Base-by-base conservation (phyloP, 768 basidiomycete species). In the Gloeopeniophorella convolvens region DNA sequence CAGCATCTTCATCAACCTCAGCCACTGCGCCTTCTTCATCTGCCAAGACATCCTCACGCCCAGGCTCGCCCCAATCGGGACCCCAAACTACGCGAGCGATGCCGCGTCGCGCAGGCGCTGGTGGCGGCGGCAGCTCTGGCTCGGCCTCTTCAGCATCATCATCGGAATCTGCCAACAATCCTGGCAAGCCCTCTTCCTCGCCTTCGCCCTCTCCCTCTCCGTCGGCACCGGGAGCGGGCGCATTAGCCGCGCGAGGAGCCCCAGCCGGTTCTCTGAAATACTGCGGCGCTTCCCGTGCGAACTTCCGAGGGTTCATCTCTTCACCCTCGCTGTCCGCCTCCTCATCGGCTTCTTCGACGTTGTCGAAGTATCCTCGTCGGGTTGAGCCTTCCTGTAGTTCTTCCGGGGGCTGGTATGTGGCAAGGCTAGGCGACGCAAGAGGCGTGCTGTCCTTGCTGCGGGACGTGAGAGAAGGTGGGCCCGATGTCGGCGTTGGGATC, bases 171-270 rank as follows among this genome's bases (percentile, higher is more conserved):
- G 59, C 66, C 18, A 39, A 36, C 18, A 51, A n/a, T 6, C 67
- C 70, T 8, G 63, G 69, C 33, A 68, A 72, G 45, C 67, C 70
- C 21, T 69, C 65, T 21, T 50, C 68, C 24, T 67, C 70, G 2
- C 63, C 65, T 6, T 63, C 66, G 9, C 63, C 67, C 3, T 73
- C 72, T 0, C 74, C 70, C 4, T 67, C 71, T 16, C 75, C 71
- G 3, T 70, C 66, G 15, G 58, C 56, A 10, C 62, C 60, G 4
- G 53, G 55, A 13, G 60, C 63, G 2, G 28, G 31, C 27, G 65
- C 66, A 3, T 59, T 60, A 30, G 64, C 63, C 16, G 63, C 59
- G 27, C 61, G 52, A 8, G 54, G 61, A 34, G 34, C 48, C 15
- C 45, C 45, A 10, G 50, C 50, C 8, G 54, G 58, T 3, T 50